Base-by-base conservation (phyloP, 2,329 filamentous ascomycete genomes). In the Bipolaris sorokiniana region DNA sequence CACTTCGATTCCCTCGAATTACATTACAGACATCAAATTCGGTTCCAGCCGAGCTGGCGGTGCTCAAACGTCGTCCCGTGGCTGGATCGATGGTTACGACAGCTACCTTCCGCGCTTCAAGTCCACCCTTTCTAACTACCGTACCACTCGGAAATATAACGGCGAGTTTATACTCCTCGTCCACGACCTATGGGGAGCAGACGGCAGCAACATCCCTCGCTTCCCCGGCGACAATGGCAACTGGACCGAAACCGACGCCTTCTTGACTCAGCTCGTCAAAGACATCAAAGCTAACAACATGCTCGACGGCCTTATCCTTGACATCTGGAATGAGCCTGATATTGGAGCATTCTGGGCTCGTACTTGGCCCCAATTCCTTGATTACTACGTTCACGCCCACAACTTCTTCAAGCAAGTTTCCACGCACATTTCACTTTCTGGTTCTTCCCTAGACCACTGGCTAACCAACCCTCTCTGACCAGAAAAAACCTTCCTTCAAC, bases 291-390 rank as follows among this genome's bases (percentile, higher is more conserved):
- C 65, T 2, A 80, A 80, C 46, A 51, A 70, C 41, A 74, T 75
- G 63, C 56, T 74, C 3, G 61, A 69, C 0, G 76, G 74, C 0
- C 60, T 84, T 0, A 72, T 81, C 0, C 68, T 81, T 9, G 83
- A 85, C 49, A 78, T 83, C 34, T 85, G 83, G 83, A 85, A 85
- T 54, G 83, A 85, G 67, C 80, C 83, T 0, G 82, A 84, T 4
- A 62, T 61, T 9, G 41, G 10, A 3, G 68, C 65, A 44, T 83
- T 81, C 74, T 77, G 76, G 69, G 54, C 53, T 7, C 68, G 78
- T 3, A 45, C 58, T 1, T 72, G 75, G 59, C 26, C 70, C 11
- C 80, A 82, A 54, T 82, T 71, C 49, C 55, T 82, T 9, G 37
- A 49, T 41, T 65, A 79, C 40, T 82, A 76, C 66, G 69, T 69